Conservation (phyloP, 2,329 filamentous ascomycete genomes). For the Tothia fuscella region DNA sequence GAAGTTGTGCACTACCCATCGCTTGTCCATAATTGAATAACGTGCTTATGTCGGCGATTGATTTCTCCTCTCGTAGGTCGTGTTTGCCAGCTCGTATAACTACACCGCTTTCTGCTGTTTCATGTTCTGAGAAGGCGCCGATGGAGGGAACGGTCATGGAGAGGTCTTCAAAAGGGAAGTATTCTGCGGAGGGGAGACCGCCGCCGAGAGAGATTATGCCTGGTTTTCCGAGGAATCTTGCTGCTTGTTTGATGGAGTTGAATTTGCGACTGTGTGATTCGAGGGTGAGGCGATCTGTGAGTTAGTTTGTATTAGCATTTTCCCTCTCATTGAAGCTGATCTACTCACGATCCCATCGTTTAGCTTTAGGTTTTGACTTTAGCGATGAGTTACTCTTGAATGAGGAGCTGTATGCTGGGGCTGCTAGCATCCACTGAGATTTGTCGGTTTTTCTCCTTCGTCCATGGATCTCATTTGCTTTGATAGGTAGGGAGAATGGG, state of each 20-base stretch:
- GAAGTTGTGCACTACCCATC: conserved; percentile 70
- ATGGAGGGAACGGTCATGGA: conserved; percentile 59
- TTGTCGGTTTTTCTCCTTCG: conserved; percentile 60
- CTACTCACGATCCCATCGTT: conserved; percentile 70
- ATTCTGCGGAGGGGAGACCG: conserved; percentile 75
- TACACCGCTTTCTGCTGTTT: conserved; percentile 45
- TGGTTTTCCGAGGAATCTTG: conserved; percentile 64
- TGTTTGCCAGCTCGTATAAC: conserved; percentile 66
- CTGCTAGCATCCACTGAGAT: conserved; percentile 62
- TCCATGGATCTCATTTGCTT: conserved; percentile 51
- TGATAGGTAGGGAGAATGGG: conserved; percentile 39
- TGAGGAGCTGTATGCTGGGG: conserved; percentile 64
- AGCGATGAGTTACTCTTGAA: conserved; percentile 61
- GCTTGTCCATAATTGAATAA: conserved; percentile 91
- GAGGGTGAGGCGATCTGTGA: conserved; percentile 28
- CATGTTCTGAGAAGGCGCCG: conserved; percentile 58
- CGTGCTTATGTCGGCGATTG: conserved; percentile 64
- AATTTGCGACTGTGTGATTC: conserved; percentile 44
- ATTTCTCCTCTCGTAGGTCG: conserved; percentile 56
- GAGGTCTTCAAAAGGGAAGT: conserved; percentile 82
- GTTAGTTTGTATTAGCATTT: background rate
- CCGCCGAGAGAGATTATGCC: conserved; percentile 87
- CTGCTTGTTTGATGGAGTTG: conserved; percentile 68
- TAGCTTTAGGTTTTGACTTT: conserved; percentile 58
- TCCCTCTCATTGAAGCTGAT: background rate